Evolutionary conservation across 176 grass and related monocot genomes (phyloP).

Genomic region (Zizania latifolia): DNA sequence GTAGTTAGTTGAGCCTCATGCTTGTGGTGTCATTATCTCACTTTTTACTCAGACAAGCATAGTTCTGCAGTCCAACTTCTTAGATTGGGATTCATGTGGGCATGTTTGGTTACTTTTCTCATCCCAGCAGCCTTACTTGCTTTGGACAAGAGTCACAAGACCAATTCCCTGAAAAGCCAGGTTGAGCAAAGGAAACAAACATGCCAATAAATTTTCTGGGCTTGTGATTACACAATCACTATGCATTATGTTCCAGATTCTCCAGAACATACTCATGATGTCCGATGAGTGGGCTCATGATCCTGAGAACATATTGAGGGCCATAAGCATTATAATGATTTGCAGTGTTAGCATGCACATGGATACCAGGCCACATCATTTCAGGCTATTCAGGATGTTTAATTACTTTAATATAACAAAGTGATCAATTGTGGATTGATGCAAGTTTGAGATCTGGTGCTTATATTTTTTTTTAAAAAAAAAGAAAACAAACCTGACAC

Average conservation of each 20-base stretch:
- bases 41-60: not conserved
- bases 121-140: too few relatives aligned
- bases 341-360: not conserved
- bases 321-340: not conserved
- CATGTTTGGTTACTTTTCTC: too few relatives aligned
- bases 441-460: not conserved
- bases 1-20: not conserved
- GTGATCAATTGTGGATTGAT: not conserved
- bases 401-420: conserved; percentile 1
- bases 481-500: too few relatives aligned
- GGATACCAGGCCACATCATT: not conserved
- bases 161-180: too few relatives aligned
- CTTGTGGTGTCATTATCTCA: not conserved
- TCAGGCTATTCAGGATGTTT: not conserved
- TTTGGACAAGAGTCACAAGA: too few relatives aligned
- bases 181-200: too few relatives aligned
- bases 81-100: not conserved
- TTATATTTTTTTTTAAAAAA: too few relatives aligned
- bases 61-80: not conserved
- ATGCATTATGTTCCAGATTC: not conserved
- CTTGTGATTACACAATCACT: too few relatives aligned
- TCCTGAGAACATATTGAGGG: not conserved
- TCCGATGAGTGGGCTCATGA: not conserved
- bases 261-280: not conserved
- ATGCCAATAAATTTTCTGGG: too few relatives aligned